Conservation (phyloP, 1,284 basidiomycete species). For the Golubevia pallescens region DNA sequence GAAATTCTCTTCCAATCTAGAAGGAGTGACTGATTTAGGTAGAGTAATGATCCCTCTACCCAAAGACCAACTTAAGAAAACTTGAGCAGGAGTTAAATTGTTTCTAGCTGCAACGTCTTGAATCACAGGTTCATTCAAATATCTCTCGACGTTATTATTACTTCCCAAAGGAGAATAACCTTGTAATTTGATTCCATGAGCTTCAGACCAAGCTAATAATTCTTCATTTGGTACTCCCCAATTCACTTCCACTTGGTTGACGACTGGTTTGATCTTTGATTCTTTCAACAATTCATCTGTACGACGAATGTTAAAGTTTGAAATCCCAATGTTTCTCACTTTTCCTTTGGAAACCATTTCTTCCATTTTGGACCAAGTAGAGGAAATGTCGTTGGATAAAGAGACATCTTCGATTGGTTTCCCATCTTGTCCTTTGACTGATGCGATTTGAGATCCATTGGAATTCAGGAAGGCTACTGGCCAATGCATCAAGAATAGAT, state of each 20-base stretch:
- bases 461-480: constrained; percentile 50
- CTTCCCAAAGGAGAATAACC: constrained; percentile 49
- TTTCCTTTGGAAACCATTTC: constrained; percentile 57
- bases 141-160: constrained; percentile 34
- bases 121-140: constrained; percentile 36
- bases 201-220: not conserved
- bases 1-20: constrained; percentile 46
- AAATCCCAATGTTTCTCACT: constrained; percentile 28
- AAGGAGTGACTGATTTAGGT: constrained; percentile 30
- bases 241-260: constrained; percentile 59
- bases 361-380: constrained; percentile 50
- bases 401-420: constrained; percentile 7
- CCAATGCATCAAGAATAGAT: not conserved
- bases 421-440: constrained; percentile 37
- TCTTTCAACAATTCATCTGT: constrained; percentile 30
- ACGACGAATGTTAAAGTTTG: constrained; percentile 56
- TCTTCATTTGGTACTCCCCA: constrained; percentile 18
- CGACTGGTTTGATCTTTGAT: constrained; percentile 34
- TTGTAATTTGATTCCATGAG: constrained; percentile 32
- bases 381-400: constrained; percentile 38
- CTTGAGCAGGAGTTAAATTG: constrained; percentile 48
- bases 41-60: constrained; percentile 45
- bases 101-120: constrained; percentile 41
- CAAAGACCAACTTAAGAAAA: constrained; percentile 40
- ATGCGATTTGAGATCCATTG: constrained; percentile 34